Percentiles rank a stretch among this genome's conserved stretches.
Conservation (phyloP, 306 rosid species). For the Begonia peltatifolia region DNA sequence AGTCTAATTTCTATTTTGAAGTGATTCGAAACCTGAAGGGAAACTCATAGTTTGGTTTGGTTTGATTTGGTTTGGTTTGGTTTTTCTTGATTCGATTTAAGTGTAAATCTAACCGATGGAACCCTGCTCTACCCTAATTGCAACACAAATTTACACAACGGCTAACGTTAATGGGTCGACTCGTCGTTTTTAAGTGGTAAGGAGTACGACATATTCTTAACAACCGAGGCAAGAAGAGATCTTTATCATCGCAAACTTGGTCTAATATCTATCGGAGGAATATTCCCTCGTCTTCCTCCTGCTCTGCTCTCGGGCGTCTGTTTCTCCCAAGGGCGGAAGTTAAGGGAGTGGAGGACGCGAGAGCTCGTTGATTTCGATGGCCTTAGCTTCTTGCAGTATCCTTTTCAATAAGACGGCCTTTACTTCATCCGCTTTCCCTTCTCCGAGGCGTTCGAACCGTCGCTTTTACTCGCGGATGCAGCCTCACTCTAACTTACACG, state of each 20-base stretch:
- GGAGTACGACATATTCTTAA: no score
- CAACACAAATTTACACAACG: no score
- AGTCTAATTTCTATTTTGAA: no score
- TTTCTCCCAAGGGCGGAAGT: neutral
- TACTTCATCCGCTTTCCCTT: slow-evolving; percentile 11
- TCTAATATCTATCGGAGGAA: neutral
- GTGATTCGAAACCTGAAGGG: no score
- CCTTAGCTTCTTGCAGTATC: slow-evolving; percentile 18
- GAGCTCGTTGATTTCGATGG: slow-evolving; percentile 10
- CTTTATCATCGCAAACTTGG: neutral
- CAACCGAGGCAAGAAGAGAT: no score
- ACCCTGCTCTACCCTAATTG: no score
- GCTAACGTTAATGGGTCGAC: no score
- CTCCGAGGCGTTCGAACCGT: slow-evolving; percentile 13
- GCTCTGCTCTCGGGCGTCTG: slow-evolving; percentile 2
- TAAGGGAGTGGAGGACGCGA: neutral
- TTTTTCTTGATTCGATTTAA: no score
- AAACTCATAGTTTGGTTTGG: no score
- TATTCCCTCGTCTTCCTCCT: slow-evolving; percentile 9
- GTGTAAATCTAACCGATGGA: no score
- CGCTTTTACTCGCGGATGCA: slow-evolving; percentile 6
- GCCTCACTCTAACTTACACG: slow-evolving; percentile 5
- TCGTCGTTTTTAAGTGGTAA: no score
- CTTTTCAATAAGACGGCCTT: slow-evolving; percentile 20
- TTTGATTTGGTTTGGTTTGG: no score